Base-by-base conservation (phyloP, 2,329 filamentous ascomycete species). In the Dryadomyces quercivorus region DNA sequence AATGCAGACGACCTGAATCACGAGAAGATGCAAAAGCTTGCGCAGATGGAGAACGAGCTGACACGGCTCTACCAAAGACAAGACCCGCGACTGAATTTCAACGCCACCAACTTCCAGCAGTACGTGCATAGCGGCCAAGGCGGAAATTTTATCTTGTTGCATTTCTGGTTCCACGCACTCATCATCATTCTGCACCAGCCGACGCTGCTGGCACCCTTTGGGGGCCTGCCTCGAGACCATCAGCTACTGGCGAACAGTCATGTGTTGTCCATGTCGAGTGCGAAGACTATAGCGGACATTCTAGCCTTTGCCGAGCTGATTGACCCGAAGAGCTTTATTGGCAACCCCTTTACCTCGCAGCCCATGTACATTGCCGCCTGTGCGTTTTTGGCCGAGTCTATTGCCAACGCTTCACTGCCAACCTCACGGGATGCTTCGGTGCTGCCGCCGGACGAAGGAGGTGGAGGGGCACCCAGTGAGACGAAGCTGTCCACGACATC, bases 311-410 rank as follows among this genome's bases (percentile, higher is more conserved):
- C 88, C 0, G 88, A 94, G 63, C 71, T 94, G 10, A 88, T 93
- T 52, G 88, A 94, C 65, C 82, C 86, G 0, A 90, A 88, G 65
- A 91, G 88, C 61, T 88, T 91, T 55, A 84, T 91, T 38, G 88
- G 88, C 1, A 95, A 93, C 57, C 89, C 89, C 0, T 95, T 95
- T 60, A 93, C 88, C 0, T 89, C 86, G 50, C 89, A 95, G 66
- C 89, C 89, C 0, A 94, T 94, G 63, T 95, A 94, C 62, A 92
- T 95, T 57, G 89, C 89, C 1, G 89, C 88, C 1, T 94, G 88
- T 63, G 89, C 89, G 0, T 95, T 95, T 61, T 71, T 95, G 16
- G 88, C 89, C 70, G 89, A 95, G 64, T 88, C 86, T 5, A 83
- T 81, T 3, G 78, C 85, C 15, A 84, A 82, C 58, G 83, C 84